These are phyloP conservation scores for Nannochloris sp. DNA, from an alignment of 139 green algal genomes.

Conservation along the genomic window DNA sequence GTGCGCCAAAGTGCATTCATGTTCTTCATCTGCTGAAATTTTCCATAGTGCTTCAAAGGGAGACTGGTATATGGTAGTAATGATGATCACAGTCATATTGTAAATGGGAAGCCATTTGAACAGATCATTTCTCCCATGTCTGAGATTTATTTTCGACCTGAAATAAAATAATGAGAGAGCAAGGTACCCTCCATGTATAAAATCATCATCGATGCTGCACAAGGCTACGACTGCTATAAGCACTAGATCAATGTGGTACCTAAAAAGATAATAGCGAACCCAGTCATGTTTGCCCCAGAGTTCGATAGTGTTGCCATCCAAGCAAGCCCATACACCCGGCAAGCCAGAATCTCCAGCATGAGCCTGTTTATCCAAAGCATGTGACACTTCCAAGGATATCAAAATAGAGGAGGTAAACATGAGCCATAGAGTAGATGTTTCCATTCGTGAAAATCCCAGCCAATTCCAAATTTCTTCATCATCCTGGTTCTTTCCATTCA, in stretches of 20 bases:
- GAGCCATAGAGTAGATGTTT: no score
- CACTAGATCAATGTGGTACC: slow-evolving; percentile 40
- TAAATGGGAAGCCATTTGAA: slow-evolving; percentile 60
- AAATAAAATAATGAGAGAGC: slow-evolving; percentile 65
- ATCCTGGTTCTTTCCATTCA: no score
- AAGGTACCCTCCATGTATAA: slow-evolving; percentile 71
- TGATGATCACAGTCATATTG: slow-evolving; percentile 61
- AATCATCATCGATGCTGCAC: slow-evolving; percentile 59
- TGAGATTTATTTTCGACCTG: slow-evolving; percentile 38
- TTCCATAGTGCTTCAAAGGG: slow-evolving; percentile 12
- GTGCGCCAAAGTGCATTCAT: slow-evolving; percentile 37
- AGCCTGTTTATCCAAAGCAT: no score
- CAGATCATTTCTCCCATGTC: slow-evolving; percentile 23
- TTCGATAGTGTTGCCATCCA: background rate
- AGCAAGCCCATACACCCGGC: no score
- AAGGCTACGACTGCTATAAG: slow-evolving; percentile 45
- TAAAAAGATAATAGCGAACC: slow-evolving; percentile 38
- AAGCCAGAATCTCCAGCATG: no score
- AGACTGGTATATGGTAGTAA: slow-evolving; percentile 52
- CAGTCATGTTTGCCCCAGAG: slow-evolving; percentile 43
- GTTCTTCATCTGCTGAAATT: no score
- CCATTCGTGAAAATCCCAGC: no score
- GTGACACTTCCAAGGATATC: no score
- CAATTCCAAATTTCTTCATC: no score
- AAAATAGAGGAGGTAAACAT: no score